phyloP scores from a whole-genome alignment of 225 moss, liverwort and hornwort species.

The Pseudoscleropodium purum region DNA sequence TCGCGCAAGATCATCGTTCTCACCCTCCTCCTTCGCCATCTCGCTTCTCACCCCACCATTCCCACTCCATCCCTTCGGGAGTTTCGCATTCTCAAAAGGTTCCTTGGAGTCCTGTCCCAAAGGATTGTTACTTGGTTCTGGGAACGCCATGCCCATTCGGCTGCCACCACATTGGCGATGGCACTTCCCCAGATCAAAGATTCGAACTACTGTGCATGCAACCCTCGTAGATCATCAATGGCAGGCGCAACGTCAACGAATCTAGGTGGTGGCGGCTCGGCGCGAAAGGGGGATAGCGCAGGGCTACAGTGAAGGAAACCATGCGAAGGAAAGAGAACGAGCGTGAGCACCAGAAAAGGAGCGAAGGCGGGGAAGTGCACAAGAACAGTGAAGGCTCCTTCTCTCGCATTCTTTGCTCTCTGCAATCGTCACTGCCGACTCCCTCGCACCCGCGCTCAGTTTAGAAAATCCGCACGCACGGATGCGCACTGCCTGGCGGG shows the following conservation, averaged over 20 bases:
- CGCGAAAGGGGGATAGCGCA: background rate
- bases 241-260: background rate
- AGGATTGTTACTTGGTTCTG: background rate
- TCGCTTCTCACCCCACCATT: background rate
- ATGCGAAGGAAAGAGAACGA: background rate
- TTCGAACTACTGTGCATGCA: background rate
- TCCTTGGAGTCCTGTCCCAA: background rate
- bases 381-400: background rate
- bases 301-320: background rate
- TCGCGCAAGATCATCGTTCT: background rate
- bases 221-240: background rate
- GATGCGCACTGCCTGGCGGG: background rate
- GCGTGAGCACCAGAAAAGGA: background rate
- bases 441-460: conserved; percentile 10
- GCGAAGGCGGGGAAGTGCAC: background rate
- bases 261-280: background rate
- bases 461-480: conserved; percentile 1
- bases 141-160: conserved; percentile 22
- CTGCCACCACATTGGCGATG: conserved; percentile 11
- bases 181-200: background rate
- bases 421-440: conserved; percentile 6
- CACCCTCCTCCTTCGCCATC: conserved; percentile 5
- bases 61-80: background rate
- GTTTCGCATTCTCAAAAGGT: background rate
- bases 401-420: background rate